These are phyloP conservation scores for Manihot esculenta DNA, from an alignment of 441 rosid species.

Conservation along the genomic window DNA sequence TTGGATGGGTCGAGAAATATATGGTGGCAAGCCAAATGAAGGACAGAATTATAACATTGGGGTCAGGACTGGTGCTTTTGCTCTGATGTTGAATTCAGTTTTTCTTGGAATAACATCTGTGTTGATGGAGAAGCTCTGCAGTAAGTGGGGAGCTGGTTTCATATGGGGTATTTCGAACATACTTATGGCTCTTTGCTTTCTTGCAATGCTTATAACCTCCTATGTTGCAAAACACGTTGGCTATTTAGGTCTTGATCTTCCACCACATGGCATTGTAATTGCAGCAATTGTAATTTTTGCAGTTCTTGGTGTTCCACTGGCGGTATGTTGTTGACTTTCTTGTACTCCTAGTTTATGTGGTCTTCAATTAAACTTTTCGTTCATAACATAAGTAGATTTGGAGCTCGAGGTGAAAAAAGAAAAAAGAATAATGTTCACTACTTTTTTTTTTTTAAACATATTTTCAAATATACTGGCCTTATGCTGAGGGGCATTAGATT, in stretches of 20 bases:
- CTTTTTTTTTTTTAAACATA: background rate
- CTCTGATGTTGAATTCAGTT: slow-evolving; percentile 89
- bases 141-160: slow-evolving; percentile 97
- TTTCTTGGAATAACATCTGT: slow-evolving; percentile 88
- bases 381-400: background rate
- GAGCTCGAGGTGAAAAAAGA: background rate
- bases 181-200: slow-evolving; percentile 85
- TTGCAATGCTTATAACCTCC: slow-evolving; percentile 64
- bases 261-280: slow-evolving; percentile 67
- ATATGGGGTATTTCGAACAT: slow-evolving; percentile 87
- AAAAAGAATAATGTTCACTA: background rate
- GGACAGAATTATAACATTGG: slow-evolving; percentile 63
- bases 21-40: slow-evolving; percentile 78
- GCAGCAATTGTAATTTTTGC: slow-evolving; percentile 68
- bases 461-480: slow-evolving; percentile 4
- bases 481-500: background rate
- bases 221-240: slow-evolving; percentile 56
- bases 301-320: slow-evolving; percentile 84
- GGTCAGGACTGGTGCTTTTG: slow-evolving; percentile 88
- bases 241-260: slow-evolving; percentile 57
- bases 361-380: slow-evolving; percentile 6
- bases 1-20: slow-evolving; percentile 98
- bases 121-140: slow-evolving; percentile 90
- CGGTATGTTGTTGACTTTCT: slow-evolving; percentile 56
- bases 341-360: slow-evolving; percentile 1